Conservation (phyloP, 2,329 filamentous ascomycete genomes). For the Curvularia sp. region DNA sequence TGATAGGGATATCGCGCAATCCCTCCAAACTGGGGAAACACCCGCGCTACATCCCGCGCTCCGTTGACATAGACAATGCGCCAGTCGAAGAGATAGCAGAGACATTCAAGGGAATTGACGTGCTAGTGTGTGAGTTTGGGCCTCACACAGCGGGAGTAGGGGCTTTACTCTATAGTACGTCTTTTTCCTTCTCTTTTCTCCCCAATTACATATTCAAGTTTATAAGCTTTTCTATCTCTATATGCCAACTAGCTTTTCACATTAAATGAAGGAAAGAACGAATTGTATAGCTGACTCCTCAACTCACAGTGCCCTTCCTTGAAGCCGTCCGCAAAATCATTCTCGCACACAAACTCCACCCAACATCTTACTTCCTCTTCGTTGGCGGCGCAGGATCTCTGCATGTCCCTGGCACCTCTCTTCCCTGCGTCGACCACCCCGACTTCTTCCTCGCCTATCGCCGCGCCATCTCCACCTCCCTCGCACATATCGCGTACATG, state of each 20-base stretch:
- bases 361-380: slow-evolving; percentile 44
- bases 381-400: slow-evolving; percentile 47
- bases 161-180: slow-evolving; percentile 43
- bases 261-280: not conserved
- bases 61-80: slow-evolving; percentile 36
- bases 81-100: slow-evolving; percentile 36
- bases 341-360: slow-evolving; percentile 38
- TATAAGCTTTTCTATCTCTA: not conserved
- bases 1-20: slow-evolving; percentile 45
- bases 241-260: not conserved
- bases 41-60: slow-evolving; percentile 35
- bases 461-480: slow-evolving; percentile 44
- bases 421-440: slow-evolving; percentile 40
- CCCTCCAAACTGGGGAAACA: slow-evolving; percentile 44
- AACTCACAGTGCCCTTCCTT: slow-evolving; percentile 41
- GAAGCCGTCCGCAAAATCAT: slow-evolving; percentile 46
- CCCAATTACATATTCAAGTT: not conserved
- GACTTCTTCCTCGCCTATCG: slow-evolving; percentile 47
- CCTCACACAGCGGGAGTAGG: slow-evolving; percentile 41
- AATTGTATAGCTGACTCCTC: slow-evolving; percentile 1
- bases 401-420: slow-evolving; percentile 33
- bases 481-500: slow-evolving; percentile 46
- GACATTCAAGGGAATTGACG: slow-evolving; percentile 39
- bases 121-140: slow-evolving; percentile 45
- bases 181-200: not conserved